These are phyloP conservation scores for Silybum marianum DNA, from an alignment of 129 eudicot genomes.

Conservation along the genomic window DNA sequence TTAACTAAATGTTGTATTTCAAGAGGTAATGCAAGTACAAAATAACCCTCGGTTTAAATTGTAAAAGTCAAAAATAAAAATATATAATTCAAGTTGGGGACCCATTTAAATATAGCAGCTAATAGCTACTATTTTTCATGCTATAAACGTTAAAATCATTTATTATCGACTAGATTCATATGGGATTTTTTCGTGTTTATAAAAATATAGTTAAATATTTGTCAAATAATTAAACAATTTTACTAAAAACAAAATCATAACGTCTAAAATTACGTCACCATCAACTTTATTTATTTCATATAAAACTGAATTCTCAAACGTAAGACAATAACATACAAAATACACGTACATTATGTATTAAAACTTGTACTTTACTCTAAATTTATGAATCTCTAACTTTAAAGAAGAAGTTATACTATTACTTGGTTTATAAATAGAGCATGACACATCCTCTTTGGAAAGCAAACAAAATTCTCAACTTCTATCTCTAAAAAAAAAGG, in stretches of 20 bases:
- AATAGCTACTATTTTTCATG: not conserved
- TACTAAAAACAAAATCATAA: not conserved
- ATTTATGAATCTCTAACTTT: constrained; percentile 8
- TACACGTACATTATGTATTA: constrained; percentile 6
- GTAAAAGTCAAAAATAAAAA: not conserved
- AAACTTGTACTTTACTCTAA: not conserved
- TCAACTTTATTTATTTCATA: constrained; percentile 6
- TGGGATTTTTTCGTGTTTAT: not conserved
- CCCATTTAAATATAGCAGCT: not conserved
- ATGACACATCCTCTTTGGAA: constrained; percentile 23
- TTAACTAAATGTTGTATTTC: too few relatives aligned
- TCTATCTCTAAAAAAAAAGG: constrained; percentile 4
- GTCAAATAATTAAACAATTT: not conserved
- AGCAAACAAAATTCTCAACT: constrained; percentile 16
- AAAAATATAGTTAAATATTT: not conserved
- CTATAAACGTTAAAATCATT: not conserved
- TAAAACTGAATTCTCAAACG: not conserved
- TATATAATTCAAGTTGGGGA: not conserved
- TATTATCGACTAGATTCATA: not conserved
- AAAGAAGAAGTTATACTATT: not conserved
- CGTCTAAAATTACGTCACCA: not conserved
- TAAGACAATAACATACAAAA: not conserved
- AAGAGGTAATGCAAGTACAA: not conserved
- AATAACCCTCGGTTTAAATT: not conserved
- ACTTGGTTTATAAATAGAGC: constrained; percentile 25